Conservation (phyloP, 441 rosid species). For the Syzygium syzygioides region DNA sequence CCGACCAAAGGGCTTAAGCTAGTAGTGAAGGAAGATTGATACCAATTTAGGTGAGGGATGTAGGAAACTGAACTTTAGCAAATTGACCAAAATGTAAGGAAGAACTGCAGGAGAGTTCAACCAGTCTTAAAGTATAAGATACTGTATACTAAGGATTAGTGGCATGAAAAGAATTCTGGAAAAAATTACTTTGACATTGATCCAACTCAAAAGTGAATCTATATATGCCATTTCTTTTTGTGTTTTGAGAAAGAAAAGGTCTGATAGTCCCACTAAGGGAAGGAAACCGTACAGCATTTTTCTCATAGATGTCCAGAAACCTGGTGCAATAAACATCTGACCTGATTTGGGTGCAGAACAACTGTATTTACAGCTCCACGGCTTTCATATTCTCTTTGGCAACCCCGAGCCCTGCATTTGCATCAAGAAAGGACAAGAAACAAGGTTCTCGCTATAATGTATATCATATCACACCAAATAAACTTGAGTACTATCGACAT, state of each 20-base stretch:
- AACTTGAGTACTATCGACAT: not conserved
- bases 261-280: not conserved
- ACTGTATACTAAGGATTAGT: not conserved
- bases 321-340: not conserved
- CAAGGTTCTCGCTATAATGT: not conserved
- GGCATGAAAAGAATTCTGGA: not conserved
- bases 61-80: not conserved
- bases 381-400: slow-evolving; percentile 96
- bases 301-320: not conserved
- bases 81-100: not conserved
- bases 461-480: not conserved
- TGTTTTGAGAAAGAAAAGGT: not conserved
- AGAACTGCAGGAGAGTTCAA: not conserved
- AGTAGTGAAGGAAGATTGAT: not conserved
- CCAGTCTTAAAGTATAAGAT: not conserved
- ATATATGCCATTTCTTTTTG: not conserved
- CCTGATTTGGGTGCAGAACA: slow-evolving; percentile 97
- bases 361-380: slow-evolving; percentile 92
- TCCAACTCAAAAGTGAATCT: not conserved
- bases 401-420: slow-evolving; percentile 80
- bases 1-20: not conserved
- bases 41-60: not conserved
- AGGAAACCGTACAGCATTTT: not conserved
- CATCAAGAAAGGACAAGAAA: slow-evolving; percentile 6
- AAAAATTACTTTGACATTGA: not conserved